Conservation (phyloP, 192 early-diverging fungal genomes). For the Coemansia erecta region DNA sequence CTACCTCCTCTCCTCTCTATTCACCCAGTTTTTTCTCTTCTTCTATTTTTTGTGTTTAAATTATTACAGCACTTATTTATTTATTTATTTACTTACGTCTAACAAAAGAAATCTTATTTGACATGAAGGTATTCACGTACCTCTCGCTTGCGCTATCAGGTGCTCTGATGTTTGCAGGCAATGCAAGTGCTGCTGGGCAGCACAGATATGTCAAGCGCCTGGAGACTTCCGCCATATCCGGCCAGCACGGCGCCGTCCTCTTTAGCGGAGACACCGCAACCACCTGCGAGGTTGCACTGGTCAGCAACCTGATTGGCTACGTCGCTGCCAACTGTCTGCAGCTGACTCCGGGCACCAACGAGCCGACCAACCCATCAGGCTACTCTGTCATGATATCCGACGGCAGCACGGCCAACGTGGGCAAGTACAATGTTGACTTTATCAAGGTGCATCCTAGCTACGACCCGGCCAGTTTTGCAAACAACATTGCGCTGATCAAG, state of each 20-base stretch:
- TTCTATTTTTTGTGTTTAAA: background rate
- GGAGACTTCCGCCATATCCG: constrained; percentile 11
- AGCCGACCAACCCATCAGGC: background rate
- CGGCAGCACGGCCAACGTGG: constrained; percentile 19
- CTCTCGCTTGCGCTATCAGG: constrained; percentile 7
- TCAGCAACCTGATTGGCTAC: constrained; percentile 40
- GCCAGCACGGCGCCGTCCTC: constrained; percentile 28
- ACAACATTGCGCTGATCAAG: constrained; percentile 36
- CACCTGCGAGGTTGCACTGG: constrained; percentile 38
- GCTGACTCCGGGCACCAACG: constrained; percentile 16
- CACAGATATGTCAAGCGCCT: constrained; percentile 29
- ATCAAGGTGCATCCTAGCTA: constrained; percentile 26
- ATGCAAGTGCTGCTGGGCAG: constrained; percentile 42
- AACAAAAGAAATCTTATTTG: no score
- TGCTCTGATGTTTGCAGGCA: background rate
- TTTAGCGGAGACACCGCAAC: constrained; percentile 30
- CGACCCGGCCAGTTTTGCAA: constrained; percentile 34
- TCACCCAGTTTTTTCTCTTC: background rate
- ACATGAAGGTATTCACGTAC: constrained; percentile 7
- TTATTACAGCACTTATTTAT: no score
- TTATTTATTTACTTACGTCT: no score
- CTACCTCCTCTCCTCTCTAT: no score
- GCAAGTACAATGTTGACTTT: constrained; percentile 15
- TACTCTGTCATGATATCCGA: constrained; percentile 36
- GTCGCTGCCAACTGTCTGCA: constrained; percentile 40